phyloP scores from a whole-genome alignment of 345 rosid genomes.

The Aurinia saxatilis region DNA sequence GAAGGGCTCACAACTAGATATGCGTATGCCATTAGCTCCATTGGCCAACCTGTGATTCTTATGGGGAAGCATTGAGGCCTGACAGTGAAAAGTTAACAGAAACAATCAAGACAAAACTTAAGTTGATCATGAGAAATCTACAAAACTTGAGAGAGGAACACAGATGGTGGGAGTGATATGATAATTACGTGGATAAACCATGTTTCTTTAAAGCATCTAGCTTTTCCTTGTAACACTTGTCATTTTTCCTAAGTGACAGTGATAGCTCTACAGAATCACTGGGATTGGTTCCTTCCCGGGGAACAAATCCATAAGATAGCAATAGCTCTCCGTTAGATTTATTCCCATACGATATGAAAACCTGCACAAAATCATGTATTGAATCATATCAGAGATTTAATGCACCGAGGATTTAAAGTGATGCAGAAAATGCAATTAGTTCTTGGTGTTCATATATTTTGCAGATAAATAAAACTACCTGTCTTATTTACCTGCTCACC shows the following conservation, averaged over 20 bases:
- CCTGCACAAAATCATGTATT: conserved; percentile 45
- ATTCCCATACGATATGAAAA: conserved; percentile 92
- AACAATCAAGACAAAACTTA: background rate
- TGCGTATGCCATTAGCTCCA: conserved; percentile 87
- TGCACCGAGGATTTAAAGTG: conserved; percentile 2
- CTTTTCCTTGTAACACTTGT: conserved; percentile 72
- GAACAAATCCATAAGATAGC: conserved; percentile 90
- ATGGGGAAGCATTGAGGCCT: conserved; percentile 83
- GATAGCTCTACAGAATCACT: conserved; percentile 82
- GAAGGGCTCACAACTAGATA: conserved; percentile 85
- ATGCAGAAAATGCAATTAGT: background rate
- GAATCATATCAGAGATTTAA: conserved; percentile 13
- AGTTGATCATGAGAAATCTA: background rate
- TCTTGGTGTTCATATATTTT: background rate
- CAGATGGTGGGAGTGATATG: conserved; percentile 5
- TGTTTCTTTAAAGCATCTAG: conserved; percentile 68
- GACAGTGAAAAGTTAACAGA: conserved; percentile 11
- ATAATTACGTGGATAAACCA: conserved; percentile 63
- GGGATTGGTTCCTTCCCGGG: conserved; percentile 87
- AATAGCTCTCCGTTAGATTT: conserved; percentile 91
- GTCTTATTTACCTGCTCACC: conserved; percentile 86
- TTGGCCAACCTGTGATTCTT: conserved; percentile 86
- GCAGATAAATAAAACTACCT: background rate
- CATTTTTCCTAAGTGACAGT: conserved; percentile 63
- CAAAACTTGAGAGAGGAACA: background rate